Conservation (phyloP, 345 rosid genomes). For the Bruguiera sexangula region DNA sequence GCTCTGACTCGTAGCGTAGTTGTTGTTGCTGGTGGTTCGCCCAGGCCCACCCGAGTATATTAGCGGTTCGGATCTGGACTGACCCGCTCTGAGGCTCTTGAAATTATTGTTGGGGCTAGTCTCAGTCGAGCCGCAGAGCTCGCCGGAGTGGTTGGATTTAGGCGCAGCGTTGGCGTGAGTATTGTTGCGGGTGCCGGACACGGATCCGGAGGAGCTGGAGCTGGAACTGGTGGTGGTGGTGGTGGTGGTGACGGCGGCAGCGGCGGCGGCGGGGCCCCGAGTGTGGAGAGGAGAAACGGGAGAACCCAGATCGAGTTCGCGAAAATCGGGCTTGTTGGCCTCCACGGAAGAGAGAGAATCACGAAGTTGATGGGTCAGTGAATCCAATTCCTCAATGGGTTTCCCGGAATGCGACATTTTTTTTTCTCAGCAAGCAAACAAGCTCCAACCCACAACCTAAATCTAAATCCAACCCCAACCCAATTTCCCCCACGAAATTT, state of each 20-base stretch:
- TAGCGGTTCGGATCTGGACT: conserved; percentile 46
- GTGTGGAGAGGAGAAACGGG: conserved; percentile 83
- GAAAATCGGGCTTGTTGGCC: conserved; percentile 68
- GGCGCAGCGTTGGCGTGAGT: conserved; percentile 23
- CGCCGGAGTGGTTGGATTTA: conserved; percentile 65
- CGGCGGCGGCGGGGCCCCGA: conserved; percentile 27
- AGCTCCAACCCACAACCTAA: background rate
- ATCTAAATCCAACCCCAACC: background rate
- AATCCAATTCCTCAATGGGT: conserved; percentile 23
- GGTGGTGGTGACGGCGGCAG: conserved; percentile 34
- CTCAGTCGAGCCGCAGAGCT: conserved; percentile 47
- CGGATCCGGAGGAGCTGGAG: conserved; percentile 86
- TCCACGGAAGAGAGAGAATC: conserved; percentile 52
- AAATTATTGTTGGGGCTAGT: conserved; percentile 45
- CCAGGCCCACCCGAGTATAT: conserved; percentile 44
- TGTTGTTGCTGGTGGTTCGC: too few relatives aligned
- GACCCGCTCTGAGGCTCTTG: conserved; percentile 34
- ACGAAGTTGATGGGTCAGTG: conserved; percentile 26
- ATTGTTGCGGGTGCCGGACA: conserved; percentile 42
- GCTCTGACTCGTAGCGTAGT: conserved; percentile 19
- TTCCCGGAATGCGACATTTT: conserved; percentile 65
- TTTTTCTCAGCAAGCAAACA: conserved; percentile 2
- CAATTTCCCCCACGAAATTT: background rate
- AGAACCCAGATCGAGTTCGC: conserved; percentile 79
- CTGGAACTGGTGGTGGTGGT: conserved; percentile 67